Evolutionary conservation across 129 eudicot genomes (phyloP).

Genomic region (Helichrysum umbraculigerum): DNA sequence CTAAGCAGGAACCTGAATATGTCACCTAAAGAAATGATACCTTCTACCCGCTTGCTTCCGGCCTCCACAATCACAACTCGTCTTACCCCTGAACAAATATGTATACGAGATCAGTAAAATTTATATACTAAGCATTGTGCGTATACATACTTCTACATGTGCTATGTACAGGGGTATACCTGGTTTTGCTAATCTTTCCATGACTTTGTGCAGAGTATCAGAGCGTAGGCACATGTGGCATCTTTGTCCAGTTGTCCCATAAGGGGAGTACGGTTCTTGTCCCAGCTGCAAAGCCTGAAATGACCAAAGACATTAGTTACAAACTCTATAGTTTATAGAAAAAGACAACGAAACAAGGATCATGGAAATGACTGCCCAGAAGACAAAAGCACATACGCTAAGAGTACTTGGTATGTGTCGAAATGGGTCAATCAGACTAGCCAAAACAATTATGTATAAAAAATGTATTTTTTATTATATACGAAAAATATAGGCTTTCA

Average conservation of each 20-base stretch:
- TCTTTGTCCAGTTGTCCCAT: slow-evolving; percentile 58
- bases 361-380: background rate
- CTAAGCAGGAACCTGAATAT: slow-evolving; percentile 72
- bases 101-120: background rate
- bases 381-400: background rate
- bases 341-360: background rate
- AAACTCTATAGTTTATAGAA: background rate
- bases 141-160: background rate
- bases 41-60: slow-evolving; percentile 88
- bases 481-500: background rate
- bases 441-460: too few relatives aligned
- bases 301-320: background rate
- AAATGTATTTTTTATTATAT: background rate
- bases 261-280: slow-evolving; percentile 63
- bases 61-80: slow-evolving; percentile 82
- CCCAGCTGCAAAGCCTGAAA: slow-evolving; percentile 84
- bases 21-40: slow-evolving; percentile 70
- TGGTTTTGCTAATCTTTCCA: slow-evolving; percentile 83
- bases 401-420: background rate
- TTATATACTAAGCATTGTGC: background rate
- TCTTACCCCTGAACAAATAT: slow-evolving; percentile 53
- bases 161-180: slow-evolving; percentile 34
- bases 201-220: slow-evolving; percentile 73
- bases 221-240: slow-evolving; percentile 89
- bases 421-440: background rate